phyloP scores from a whole-genome alignment of 306 rosid genomes.

The Purshia tridentata region DNA sequence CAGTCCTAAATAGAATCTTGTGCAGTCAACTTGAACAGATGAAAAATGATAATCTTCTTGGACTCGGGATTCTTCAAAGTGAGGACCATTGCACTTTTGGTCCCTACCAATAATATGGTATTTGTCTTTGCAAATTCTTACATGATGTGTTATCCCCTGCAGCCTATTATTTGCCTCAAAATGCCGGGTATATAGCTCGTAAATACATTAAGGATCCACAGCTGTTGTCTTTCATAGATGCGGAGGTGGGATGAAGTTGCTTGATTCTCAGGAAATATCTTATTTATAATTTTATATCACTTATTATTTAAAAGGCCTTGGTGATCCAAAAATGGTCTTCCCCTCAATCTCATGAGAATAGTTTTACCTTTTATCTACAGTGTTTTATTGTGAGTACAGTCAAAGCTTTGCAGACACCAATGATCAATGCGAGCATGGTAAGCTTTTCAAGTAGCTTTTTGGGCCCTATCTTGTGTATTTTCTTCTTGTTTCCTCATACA shows the following conservation, averaged over 20 bases:
- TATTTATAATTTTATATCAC: constrained; percentile 1
- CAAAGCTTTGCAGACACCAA: constrained; percentile 91
- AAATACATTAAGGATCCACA: constrained; percentile 76
- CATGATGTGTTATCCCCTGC: constrained; percentile 30
- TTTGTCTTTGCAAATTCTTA: neutral
- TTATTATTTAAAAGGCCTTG: constrained; percentile 8
- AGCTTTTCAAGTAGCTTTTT: constrained; percentile 25
- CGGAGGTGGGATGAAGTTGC: constrained; percentile 64
- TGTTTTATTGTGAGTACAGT: constrained; percentile 97
- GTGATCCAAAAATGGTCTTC: constrained; percentile 17
- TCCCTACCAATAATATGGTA: constrained; percentile 19
- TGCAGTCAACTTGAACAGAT: constrained; percentile 12
- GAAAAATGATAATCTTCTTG: neutral
- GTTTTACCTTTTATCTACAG: constrained; percentile 44
- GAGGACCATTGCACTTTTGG: neutral
- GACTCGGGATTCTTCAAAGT: neutral
- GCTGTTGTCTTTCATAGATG: constrained; percentile 89
- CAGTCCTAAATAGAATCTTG: neutral
- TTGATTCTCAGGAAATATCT: constrained; percentile 21
- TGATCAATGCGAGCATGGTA: constrained; percentile 99
- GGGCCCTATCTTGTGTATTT: constrained; percentile 4
- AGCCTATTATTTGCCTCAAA: constrained; percentile 94
- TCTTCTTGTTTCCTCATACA: constrained; percentile 14
- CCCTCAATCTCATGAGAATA: constrained; percentile 9
- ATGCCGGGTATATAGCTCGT: constrained; percentile 91